Conservation (phyloP, 805 yeast species). For the Saccharomyces jurei region DNA sequence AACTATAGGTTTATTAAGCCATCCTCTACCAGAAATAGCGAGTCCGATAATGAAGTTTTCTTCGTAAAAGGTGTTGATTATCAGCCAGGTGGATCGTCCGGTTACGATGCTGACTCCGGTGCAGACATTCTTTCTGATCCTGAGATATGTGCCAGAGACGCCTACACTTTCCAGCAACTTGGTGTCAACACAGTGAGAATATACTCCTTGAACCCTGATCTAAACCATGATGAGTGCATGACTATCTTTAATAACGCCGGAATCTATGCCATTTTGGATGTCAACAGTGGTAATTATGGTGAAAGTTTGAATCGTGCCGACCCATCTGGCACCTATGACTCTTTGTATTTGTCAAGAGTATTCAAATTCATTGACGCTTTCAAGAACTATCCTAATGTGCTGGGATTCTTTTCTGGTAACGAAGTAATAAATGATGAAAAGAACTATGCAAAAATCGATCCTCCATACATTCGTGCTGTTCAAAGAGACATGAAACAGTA, state of each 20-base stretch:
- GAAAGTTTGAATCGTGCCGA: constrained; percentile 67
- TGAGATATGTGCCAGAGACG: constrained; percentile 70
- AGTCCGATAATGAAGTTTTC: constrained; percentile 47
- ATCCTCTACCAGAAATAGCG: constrained; percentile 29
- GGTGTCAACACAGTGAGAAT: constrained; percentile 83
- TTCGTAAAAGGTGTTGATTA: constrained; percentile 83
- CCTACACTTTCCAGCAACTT: constrained; percentile 64
- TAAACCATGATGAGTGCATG: constrained; percentile 89
- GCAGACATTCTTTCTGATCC: constrained; percentile 67
- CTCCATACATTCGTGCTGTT: constrained; percentile 78
- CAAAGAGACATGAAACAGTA: constrained; percentile 88
- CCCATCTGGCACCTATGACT: constrained; percentile 63
- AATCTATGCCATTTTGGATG: constrained; percentile 79
- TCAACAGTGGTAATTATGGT: constrained; percentile 61
- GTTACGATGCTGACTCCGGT: constrained; percentile 25
- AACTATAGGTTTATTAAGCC: constrained; percentile 58
- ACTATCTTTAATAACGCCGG: constrained; percentile 84
- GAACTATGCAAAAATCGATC: constrained; percentile 53
- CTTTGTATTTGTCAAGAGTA: constrained; percentile 63
- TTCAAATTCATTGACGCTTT: constrained; percentile 80
- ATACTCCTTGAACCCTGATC: constrained; percentile 73
- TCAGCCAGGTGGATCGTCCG: constrained; percentile 88
- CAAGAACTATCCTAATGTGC: constrained; percentile 71
- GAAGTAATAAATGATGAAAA: constrained; percentile 77
- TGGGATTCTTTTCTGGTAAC: constrained; percentile 88